Base-by-base conservation (phyloP, 805 yeast genomes). In the Teunomyces pallodes region DNA sequence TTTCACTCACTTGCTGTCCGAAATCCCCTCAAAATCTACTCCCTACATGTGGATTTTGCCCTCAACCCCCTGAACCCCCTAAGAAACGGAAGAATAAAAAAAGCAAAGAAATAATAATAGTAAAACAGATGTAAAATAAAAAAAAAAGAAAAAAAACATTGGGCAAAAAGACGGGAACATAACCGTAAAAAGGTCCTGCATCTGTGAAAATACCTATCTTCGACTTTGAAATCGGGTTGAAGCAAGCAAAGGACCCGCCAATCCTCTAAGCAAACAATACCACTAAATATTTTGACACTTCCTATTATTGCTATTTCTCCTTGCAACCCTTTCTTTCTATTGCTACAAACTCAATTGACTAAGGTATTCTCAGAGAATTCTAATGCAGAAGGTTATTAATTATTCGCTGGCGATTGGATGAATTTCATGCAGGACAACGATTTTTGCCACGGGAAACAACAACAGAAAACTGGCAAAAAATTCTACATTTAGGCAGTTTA, bases 61-160 rank as follows among this genome's bases (percentile, higher is more conserved):
- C 13, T n/a, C 41, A 26, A 38, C 41, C 41, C 41, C 41, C 9
- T 38, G 20, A 38, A 38, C 41, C 41, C 41, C 41, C 41, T 13
- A 26, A 38, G 41, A 12, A 38, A 45, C 4, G 12, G 28, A 26
- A 16, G 14, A 24, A 42, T 36, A 42, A 44, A 35, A 43, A n/a
- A 10, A 17, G 17, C 35, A 13, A 13, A 32, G 35, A 41, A 39
- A 31, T 10, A n/a, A 27, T 14, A 28, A n/a, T 16, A 30, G 32
- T 30, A 39, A 42, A 42, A 32, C 39, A 13, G 38, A 30, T 30
- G n/a, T n/a, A n/a, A 30, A 30, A 32, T 8, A 14, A 20, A 36
- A 12, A 36, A 31, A 31, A 13, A 31, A 31, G 9, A 13, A 13
- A 31, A 5, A 31, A n/a, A n/a, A n/a, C n/a, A 13, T 13, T 31